Evolutionary conservation across 2,329 filamentous ascomycete species (phyloP).

Genomic region (Drechslerella stenobrocha): DNA sequence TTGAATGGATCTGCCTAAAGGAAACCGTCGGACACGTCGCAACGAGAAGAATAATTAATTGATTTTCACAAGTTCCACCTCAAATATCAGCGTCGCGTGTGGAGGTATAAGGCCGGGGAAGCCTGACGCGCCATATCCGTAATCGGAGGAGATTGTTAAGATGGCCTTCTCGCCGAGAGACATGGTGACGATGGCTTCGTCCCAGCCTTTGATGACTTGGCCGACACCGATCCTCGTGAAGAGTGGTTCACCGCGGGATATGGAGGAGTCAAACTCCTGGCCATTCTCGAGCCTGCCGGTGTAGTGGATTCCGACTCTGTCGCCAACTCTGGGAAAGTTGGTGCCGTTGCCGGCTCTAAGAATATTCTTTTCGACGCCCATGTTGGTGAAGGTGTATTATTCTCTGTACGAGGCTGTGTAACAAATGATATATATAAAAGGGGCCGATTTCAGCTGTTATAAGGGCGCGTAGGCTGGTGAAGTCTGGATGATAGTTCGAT

Average conservation of each 20-base stretch:
- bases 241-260: slow-evolving; percentile 72
- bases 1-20: not conserved
- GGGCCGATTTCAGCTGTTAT: too few relatives aligned
- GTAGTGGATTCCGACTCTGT: slow-evolving; percentile 85
- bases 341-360: slow-evolving; percentile 64
- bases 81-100: slow-evolving; percentile 67
- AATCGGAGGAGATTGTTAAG: slow-evolving; percentile 70
- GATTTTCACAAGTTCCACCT: slow-evolving; percentile 86
- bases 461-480: too few relatives aligned
- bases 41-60: slow-evolving; percentile 55
- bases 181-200: slow-evolving; percentile 83
- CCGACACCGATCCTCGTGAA: slow-evolving; percentile 77
- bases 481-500: too few relatives aligned
- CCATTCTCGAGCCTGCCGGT: slow-evolving; percentile 85
- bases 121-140: slow-evolving; percentile 24
- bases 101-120: slow-evolving; percentile 33
- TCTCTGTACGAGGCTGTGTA: too few relatives aligned
- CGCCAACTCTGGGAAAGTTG: slow-evolving; percentile 65
- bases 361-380: slow-evolving; percentile 72
- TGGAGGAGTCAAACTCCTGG: slow-evolving; percentile 80
- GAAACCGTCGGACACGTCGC: not conserved
- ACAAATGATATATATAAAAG: too few relatives aligned
- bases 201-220: slow-evolving; percentile 84
- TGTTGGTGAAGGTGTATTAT: slow-evolving; percentile 56
- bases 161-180: slow-evolving; percentile 85